phyloP scores from a whole-genome alignment of 257 asterid species.

The Solanum sejunctum region DNA sequence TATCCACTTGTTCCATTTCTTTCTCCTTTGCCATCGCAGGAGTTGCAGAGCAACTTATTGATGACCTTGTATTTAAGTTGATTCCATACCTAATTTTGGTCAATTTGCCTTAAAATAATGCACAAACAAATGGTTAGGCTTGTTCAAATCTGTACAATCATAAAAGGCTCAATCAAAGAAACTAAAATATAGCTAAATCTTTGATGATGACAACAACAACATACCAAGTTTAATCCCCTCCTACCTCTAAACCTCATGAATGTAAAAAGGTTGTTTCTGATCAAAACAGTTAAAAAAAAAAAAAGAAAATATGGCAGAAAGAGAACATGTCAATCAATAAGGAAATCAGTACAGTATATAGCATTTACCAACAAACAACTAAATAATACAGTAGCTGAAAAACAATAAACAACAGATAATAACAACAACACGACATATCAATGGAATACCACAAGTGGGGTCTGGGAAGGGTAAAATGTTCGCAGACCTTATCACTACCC shows the following conservation, averaged over 20 bases:
- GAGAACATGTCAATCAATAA: background rate
- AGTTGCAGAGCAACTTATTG: constrained; percentile 38
- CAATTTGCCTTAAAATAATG: constrained; percentile 24
- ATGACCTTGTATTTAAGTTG: constrained; percentile 12
- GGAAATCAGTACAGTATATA: background rate
- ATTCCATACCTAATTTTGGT: constrained; percentile 13
- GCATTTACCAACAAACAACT: background rate
- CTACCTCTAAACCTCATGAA: background rate
- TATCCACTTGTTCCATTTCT: constrained; percentile 32
- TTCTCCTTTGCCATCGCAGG: constrained; percentile 18
- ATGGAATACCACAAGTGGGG: too few species aligned
- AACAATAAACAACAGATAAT: background rate
- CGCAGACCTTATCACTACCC: too few species aligned
- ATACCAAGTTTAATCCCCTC: background rate
- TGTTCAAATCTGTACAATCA: background rate
- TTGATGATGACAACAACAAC: background rate
- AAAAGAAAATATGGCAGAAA: background rate
- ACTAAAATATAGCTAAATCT: background rate
- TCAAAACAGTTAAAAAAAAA: background rate
- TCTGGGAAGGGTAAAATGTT: too few species aligned
- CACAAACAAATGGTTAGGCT: background rate
- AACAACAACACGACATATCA: background rate
- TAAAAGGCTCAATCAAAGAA: background rate
- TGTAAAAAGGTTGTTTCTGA: background rate
- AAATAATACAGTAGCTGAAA: background rate